Conservation (phyloP, 768 basidiomycete genomes). For the Jaapia argillacea region DNA sequence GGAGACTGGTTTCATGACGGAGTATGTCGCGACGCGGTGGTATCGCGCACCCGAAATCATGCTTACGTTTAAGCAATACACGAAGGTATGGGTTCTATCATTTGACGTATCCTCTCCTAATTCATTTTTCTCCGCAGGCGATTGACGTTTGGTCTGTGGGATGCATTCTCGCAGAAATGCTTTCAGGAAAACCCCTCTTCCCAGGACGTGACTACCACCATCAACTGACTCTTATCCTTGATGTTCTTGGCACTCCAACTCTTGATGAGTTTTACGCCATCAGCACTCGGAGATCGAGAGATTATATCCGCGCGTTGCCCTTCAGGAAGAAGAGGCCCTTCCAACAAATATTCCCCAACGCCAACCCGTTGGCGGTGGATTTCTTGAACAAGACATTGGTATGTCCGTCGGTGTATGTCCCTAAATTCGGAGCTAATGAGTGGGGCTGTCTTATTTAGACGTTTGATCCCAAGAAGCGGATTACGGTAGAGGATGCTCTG, state of each 20-base stretch:
- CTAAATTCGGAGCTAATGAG: background rate
- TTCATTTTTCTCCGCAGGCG: slow-evolving; percentile 26
- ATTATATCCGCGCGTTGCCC: slow-evolving; percentile 81
- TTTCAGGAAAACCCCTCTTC: slow-evolving; percentile 76
- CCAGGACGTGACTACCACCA: slow-evolving; percentile 84
- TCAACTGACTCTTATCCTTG: slow-evolving; percentile 80
- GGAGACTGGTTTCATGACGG: slow-evolving; percentile 64
- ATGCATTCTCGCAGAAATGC: slow-evolving; percentile 73
- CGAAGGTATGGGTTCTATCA: slow-evolving; percentile 35
- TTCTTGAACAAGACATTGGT: slow-evolving; percentile 66
- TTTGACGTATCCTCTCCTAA: slow-evolving; percentile 7
- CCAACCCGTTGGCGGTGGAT: slow-evolving; percentile 62
- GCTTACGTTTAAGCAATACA: slow-evolving; percentile 88
- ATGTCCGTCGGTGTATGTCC: slow-evolving; percentile 7
- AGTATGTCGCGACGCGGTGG: slow-evolving; percentile 89
- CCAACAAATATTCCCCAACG: slow-evolving; percentile 65
- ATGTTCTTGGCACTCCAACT: slow-evolving; percentile 80
- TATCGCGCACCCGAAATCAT: slow-evolving; percentile 93
- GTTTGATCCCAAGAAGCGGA: slow-evolving; percentile 81
- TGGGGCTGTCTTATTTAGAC: slow-evolving; percentile 32
- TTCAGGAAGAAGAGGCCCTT: slow-evolving; percentile 72
- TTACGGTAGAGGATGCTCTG: slow-evolving; percentile 76
- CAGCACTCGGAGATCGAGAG: slow-evolving; percentile 72
- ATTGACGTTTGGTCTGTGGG: slow-evolving; percentile 72
- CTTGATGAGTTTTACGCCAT: slow-evolving; percentile 90